phyloP scores from a whole-genome alignment of 2,329 filamentous ascomycete genomes.

The Curvularia sp. region DNA sequence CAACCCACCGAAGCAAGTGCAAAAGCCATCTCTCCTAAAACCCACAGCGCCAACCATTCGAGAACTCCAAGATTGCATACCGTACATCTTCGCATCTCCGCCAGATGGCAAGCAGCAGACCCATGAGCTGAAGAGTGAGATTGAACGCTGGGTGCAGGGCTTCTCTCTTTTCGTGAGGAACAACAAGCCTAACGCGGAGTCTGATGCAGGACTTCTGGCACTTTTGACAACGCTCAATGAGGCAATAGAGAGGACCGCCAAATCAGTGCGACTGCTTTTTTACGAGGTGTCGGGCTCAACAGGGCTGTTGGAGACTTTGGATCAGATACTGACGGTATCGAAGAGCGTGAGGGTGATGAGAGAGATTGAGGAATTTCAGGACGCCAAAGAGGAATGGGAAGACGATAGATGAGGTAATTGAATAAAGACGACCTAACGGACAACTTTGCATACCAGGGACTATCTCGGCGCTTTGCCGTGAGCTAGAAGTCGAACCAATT shows the following conservation, averaged over 20 bases:
- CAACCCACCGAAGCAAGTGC: not conserved
- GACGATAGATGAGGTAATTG: not conserved
- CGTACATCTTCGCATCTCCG: not conserved
- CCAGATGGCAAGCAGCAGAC: conserved; percentile 1
- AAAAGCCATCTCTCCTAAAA: conserved; percentile 1
- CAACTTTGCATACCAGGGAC: not conserved
- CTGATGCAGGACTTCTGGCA: not conserved
- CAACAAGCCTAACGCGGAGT: not conserved
- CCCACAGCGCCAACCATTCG: not conserved
- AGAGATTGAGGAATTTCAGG: conserved; percentile 9
- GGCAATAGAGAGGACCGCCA: not conserved
- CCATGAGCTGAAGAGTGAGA: not conserved
- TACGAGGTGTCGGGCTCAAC: not conserved
- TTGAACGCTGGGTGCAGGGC: not conserved
- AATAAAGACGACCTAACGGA: not conserved
- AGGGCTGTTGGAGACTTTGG: not conserved
- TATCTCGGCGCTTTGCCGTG: not conserved
- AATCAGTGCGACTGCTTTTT: not conserved
- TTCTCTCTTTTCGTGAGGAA: not conserved
- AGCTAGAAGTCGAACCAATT: conserved; percentile 6
- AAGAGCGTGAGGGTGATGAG: conserved; percentile 4
- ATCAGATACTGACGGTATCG: not conserved
- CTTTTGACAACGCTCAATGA: not conserved
- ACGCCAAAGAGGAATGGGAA: conserved; percentile 4
- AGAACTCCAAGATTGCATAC: not conserved